Conservation (phyloP, 2,329 filamentous ascomycete genomes). For the Ophiostoma novo-ulmi region DNA sequence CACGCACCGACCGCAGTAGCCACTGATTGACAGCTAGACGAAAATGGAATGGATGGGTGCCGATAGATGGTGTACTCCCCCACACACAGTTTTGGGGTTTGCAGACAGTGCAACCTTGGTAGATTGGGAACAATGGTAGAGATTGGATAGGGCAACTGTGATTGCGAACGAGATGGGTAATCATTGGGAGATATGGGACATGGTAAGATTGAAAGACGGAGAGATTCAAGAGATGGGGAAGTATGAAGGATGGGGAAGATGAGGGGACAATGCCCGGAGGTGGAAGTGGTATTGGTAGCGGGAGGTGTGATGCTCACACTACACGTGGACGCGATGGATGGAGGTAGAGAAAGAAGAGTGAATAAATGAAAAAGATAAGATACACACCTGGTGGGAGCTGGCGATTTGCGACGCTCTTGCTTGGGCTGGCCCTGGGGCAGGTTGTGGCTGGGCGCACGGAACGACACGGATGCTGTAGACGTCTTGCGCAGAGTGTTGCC, state of each 20-base stretch:
- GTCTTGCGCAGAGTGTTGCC: constrained; percentile 40
- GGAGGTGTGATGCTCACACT: background rate
- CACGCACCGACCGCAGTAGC: too few species aligned
- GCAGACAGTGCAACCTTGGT: background rate
- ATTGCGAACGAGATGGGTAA: too few species aligned
- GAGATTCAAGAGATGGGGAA: background rate
- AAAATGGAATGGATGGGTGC: background rate
- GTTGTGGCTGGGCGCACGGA: constrained; percentile 42
- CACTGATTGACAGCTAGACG: background rate
- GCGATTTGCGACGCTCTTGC: constrained; percentile 43
- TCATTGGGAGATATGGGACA: too few species aligned
- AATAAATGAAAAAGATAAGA: background rate
- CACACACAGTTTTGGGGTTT: background rate
- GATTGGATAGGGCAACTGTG: background rate
- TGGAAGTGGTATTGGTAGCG: background rate
- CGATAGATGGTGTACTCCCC: background rate
- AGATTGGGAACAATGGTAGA: background rate
- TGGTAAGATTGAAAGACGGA: too few species aligned
- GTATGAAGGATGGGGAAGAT: background rate
- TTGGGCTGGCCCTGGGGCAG: constrained; percentile 47
- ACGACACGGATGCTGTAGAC: constrained; percentile 46
- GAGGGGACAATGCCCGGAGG: too few species aligned
- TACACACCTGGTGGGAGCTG: constrained; percentile 45
- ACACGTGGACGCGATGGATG: background rate
- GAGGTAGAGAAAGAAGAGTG: background rate